Base-by-base conservation (phyloP, 1,284 basidiomycete genomes). In the Meripilus lineatus region DNA sequence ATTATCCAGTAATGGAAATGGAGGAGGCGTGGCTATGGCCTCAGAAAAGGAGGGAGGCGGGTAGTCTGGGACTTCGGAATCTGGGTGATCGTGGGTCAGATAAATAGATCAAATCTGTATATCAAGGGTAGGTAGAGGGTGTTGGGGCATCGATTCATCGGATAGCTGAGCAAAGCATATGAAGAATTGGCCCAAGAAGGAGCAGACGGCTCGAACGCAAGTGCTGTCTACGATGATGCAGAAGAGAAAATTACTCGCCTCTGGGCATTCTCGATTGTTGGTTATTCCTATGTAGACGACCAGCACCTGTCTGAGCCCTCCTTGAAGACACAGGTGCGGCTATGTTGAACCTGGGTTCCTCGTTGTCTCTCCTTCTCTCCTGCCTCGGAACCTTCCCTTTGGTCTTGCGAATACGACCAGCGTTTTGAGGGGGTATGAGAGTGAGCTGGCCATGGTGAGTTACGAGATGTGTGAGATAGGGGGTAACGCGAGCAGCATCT, bases 1-100 rank as follows among this genome's bases (percentile, higher is more conserved):
- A 30, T 18, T 13, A 5, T 33, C 15, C 32, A 32, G 32, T 3
- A 22, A 25, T n/a, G 41, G 32, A 21, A 8, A 21, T 13, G 22
- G 26, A 15, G 45, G 57, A 32, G 42, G 58, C 6, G 55, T 56
- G 25, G 54, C 43, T 17, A 75, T 73, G 14, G 77, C 76, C 55
- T 80, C 77, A 44, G 71, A 71, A 55, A 79, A 80, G 1, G 75
- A 71, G 30, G 77, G 77, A 11, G 77, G 77, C 6, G 77, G 77
- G 48, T 77, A 77, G 56, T 78, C 69, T 17, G 77, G 77, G 43
- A 78, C 64, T 3, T 55, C 47, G n/a, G 56, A 53, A 45, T 57
- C 62, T 56, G 44, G 32, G 14, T 18, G 4, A 35, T 39, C 28
- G 10, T 15, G 32, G 7, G 26, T 18, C n/a, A n/a, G n/a, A n/a